Evolutionary conservation across 1,284 basidiomycete genomes (phyloP).

Genomic region (Retiboletus fuscus): DNA sequence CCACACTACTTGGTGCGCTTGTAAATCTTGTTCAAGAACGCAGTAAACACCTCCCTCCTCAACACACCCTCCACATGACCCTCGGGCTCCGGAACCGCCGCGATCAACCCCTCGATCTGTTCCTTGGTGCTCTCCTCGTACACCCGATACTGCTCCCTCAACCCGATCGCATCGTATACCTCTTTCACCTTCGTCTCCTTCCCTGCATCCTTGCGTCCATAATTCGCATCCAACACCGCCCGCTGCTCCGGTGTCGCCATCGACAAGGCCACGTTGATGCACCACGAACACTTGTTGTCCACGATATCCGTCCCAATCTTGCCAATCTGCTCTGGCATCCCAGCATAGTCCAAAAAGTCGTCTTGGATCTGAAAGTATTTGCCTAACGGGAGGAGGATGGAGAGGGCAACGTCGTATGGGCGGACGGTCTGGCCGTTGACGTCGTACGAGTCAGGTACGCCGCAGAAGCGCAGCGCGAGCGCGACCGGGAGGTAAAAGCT

Average conservation of each 20-base stretch:
- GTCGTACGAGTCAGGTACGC: constrained; percentile 70
- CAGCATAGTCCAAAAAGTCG: constrained; percentile 95
- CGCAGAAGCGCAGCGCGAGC: constrained; percentile 87
- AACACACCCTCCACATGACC: constrained; percentile 56
- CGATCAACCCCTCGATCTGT: constrained; percentile 68
- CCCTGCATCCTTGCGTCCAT: constrained; percentile 81
- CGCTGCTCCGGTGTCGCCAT: constrained; percentile 67
- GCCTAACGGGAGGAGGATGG: constrained; percentile 92
- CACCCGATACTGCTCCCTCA: constrained; percentile 67
- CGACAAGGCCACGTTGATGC: constrained; percentile 90
- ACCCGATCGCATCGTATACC: constrained; percentile 73
- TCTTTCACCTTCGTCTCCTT: constrained; percentile 74
- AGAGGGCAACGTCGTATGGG: constrained; percentile 83
- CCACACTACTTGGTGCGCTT: constrained; percentile 39
- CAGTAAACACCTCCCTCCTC: constrained; percentile 75
- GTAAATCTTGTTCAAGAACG: constrained; percentile 79
- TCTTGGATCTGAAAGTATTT: constrained; percentile 99
- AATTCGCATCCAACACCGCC: constrained; percentile 78
- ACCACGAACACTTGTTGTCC: constrained; percentile 99
- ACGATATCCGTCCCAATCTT: constrained; percentile 98
- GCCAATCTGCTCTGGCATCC: constrained; percentile 91
- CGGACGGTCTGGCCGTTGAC: constrained; percentile 52
- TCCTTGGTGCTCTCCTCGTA: constrained; percentile 79
- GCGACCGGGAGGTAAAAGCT: constrained; percentile 99
- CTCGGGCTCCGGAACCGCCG: constrained; percentile 64